Conservation (phyloP, 164 flowering plant genomes). For the Sextonia rubra region DNA sequence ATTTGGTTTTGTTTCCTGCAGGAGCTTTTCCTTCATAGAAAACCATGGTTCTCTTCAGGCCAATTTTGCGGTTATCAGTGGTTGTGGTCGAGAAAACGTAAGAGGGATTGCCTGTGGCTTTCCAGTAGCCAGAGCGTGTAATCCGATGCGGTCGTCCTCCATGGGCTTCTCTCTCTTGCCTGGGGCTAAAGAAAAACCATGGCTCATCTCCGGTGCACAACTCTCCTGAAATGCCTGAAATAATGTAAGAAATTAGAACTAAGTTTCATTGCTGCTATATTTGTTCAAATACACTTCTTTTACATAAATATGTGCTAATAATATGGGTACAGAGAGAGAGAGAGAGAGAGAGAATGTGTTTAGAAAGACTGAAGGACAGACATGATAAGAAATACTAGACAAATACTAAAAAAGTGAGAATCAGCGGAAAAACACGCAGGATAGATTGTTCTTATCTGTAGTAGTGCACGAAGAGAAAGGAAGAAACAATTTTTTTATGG, state of each 20-base stretch:
- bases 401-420: no score
- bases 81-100: slow-evolving; percentile 31
- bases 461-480: no score
- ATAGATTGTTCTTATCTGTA: no score
- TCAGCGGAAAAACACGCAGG: no score
- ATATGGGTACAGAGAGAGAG: not conserved
- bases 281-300: no score
- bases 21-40: slow-evolving; percentile 21
- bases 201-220: slow-evolving; percentile 48
- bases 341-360: no score
- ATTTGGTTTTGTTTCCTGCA: slow-evolving; percentile 12
- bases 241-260: no score
- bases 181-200: slow-evolving; percentile 62
- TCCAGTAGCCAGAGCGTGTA: slow-evolving; percentile 60
- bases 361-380: no score
- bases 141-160: slow-evolving; percentile 63
- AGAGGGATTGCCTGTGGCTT: slow-evolving; percentile 68
- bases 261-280: not conserved
- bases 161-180: slow-evolving; percentile 54
- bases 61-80: slow-evolving; percentile 30
- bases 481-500: no score
- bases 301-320: no score
- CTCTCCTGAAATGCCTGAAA: slow-evolving; percentile 42
- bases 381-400: no score
- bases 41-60: slow-evolving; percentile 28